phyloP scores from a whole-genome alignment of 352 stramenopile genomes.

The Pythium guiyangense region DNA sequence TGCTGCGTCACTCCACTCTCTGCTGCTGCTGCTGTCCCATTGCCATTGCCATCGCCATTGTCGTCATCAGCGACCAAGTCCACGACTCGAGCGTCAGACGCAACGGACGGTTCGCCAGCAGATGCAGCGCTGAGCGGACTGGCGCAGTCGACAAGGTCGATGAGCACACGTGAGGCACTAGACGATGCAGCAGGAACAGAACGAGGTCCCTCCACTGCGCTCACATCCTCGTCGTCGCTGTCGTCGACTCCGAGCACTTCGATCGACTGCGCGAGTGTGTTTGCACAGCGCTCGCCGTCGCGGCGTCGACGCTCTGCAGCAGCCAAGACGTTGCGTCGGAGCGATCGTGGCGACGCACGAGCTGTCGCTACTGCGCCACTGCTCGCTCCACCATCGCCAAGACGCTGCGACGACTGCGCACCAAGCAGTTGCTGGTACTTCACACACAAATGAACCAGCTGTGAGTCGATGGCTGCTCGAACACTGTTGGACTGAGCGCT shows the following conservation, averaged over 20 bases:
- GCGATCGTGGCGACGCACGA: not conserved
- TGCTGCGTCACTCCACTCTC: not conserved
- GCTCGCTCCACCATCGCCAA: not conserved
- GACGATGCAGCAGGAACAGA: not conserved
- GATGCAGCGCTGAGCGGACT: too few relatives aligned
- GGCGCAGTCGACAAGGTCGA: too few relatives aligned
- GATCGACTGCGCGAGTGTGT: conserved; percentile 15
- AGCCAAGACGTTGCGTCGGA: conserved; percentile 36
- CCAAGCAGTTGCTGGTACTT: conserved; percentile 7
- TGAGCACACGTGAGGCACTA: not conserved
- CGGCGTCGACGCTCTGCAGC: conserved; percentile 45
- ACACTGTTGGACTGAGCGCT: not conserved
- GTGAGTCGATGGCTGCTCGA: not conserved
- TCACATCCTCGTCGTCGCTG: conserved; percentile 34
- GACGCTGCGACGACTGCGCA: not conserved
- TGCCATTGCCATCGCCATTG: too few relatives aligned
- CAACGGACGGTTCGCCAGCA: not conserved
- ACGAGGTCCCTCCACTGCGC: not conserved
- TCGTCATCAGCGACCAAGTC: conserved; percentile 18
- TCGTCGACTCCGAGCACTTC: conserved; percentile 48
- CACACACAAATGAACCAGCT: not conserved
- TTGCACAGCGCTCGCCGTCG: conserved; percentile 32
- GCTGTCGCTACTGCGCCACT: not conserved
- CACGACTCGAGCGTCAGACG: not conserved
- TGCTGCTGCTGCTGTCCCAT: not conserved